A percentile compares a stretch with the other conserved stretches of the same genome.
phyloP scores from a whole-genome alignment of 345 rosid species.

The Rhodamnia rubescens region DNA sequence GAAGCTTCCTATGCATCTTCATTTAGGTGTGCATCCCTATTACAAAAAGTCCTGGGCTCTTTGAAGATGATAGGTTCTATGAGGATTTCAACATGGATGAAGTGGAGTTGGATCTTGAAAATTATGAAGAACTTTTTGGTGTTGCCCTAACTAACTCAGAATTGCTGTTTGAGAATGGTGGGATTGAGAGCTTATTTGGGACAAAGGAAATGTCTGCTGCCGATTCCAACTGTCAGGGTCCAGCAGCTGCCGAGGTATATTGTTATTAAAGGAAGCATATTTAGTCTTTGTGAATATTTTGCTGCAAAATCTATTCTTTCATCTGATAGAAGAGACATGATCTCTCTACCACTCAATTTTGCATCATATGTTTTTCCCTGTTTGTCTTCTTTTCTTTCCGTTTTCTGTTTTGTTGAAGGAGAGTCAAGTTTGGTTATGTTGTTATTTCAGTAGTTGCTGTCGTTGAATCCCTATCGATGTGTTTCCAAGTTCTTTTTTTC shows the following conservation, averaged over 20 bases:
- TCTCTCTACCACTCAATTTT: not conserved
- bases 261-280: not conserved
- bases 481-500: not conserved
- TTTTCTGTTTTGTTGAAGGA: not conserved
- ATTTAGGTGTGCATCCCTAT: not conserved
- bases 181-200: conserved; percentile 76
- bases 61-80: conserved; percentile 47
- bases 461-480: not conserved
- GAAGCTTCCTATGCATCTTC: not conserved
- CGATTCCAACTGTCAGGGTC: conserved; percentile 47
- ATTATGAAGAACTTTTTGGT: conserved; percentile 97
- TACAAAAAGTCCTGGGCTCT: conserved; percentile 25
- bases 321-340: not conserved
- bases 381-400: not conserved
- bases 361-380: not conserved
- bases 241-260: conserved; percentile 55
- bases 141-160: conserved; percentile 60
- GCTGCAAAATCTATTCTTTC: conserved; percentile 9
- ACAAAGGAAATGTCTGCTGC: conserved; percentile 41
- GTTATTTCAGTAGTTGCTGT: not conserved
- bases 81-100: conserved; percentile 71
- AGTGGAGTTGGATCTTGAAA: conserved; percentile 73
- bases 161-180: conserved; percentile 76
- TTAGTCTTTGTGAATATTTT: not conserved
- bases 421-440: not conserved